Conservation (phyloP, 192 early-diverging fungal species). For the Haplosporangium gracile region DNA sequence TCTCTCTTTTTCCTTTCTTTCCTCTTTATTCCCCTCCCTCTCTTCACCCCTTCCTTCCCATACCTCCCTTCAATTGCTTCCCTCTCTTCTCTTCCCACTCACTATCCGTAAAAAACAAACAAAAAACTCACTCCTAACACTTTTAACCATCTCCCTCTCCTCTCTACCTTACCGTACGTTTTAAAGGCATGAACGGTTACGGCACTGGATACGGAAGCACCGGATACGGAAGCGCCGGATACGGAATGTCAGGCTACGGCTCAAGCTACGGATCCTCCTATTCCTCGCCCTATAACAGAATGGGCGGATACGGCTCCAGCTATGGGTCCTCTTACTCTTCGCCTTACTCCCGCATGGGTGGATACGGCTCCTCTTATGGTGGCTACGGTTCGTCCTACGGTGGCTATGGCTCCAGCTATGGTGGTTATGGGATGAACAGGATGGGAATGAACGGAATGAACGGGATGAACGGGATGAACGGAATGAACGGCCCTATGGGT, state of each 20-base stretch:
- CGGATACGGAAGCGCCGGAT: slow-evolving; percentile 36
- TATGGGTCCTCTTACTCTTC: slow-evolving; percentile 56
- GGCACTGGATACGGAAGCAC: slow-evolving; percentile 55
- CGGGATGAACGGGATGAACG: slow-evolving; percentile 56
- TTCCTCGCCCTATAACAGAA: slow-evolving; percentile 57
- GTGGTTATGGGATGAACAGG: slow-evolving; percentile 54
- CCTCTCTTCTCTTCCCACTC: neutral
- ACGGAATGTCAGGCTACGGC: slow-evolving; percentile 57
- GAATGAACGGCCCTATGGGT: slow-evolving; percentile 69
- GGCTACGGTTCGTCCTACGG: slow-evolving; percentile 67
- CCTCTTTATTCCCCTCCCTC: slow-evolving; percentile 5
- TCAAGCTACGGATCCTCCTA: slow-evolving; percentile 61
- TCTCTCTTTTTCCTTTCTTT: neutral
- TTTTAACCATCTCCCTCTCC: neutral
- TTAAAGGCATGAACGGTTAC: slow-evolving; percentile 44
- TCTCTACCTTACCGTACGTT: neutral
- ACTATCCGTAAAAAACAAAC: neutral
- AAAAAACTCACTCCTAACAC: neutral
- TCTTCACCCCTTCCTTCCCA: neutral
- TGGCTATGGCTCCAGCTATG: slow-evolving; percentile 63
- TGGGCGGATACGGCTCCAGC: slow-evolving; percentile 45
- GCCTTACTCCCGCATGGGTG: slow-evolving; percentile 50
- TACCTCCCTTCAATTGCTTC: neutral
- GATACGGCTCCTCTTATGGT: slow-evolving; percentile 54
- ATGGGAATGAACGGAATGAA: slow-evolving; percentile 58